Evolutionary conservation across 176 grass and related monocot genomes (phyloP).

Genomic region (Carex scoparia): DNA sequence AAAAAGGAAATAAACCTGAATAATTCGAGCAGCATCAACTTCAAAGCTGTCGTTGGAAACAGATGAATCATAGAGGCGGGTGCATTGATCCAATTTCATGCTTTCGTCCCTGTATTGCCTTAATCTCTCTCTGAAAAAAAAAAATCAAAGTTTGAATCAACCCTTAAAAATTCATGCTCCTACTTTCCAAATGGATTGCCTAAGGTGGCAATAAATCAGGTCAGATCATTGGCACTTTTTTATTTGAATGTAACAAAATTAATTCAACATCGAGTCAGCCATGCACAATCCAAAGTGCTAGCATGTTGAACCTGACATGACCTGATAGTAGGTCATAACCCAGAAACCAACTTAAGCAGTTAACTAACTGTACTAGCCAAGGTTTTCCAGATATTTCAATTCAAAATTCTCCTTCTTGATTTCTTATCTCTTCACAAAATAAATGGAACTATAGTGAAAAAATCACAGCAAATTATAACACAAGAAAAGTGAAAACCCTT

Average conservation of each 20-base stretch:
- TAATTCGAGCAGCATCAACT: constrained; percentile 39
- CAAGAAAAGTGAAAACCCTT: background rate
- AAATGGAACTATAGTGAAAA: background rate
- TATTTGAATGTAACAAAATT: background rate
- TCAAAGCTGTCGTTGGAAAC: constrained; percentile 43
- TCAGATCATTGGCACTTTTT: background rate
- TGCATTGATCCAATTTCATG: constrained; percentile 51
- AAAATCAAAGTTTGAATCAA: background rate
- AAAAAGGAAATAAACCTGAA: constrained; percentile 42
- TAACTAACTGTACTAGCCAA: background rate
- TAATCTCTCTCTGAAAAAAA: constrained; percentile 50
- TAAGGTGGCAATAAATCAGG: background rate
- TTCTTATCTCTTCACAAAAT: background rate
- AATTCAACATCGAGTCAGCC: background rate
- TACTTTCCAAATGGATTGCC: background rate
- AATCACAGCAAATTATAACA: background rate
- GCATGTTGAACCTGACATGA: background rate
- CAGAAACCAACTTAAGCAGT: background rate
- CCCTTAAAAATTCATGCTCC: constrained; percentile 13
- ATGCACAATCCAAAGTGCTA: background rate
- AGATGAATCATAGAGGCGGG: constrained; percentile 47
- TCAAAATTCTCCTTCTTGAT: background rate
- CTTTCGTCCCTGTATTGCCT: constrained; percentile 51
- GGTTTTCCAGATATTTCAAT: background rate
- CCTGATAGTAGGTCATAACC: background rate